Evolutionary conservation across 2,329 filamentous ascomycete species (phyloP), one percentile per base, ranked within the genome.

Genomic region (Ilyonectria sp.): DNA sequence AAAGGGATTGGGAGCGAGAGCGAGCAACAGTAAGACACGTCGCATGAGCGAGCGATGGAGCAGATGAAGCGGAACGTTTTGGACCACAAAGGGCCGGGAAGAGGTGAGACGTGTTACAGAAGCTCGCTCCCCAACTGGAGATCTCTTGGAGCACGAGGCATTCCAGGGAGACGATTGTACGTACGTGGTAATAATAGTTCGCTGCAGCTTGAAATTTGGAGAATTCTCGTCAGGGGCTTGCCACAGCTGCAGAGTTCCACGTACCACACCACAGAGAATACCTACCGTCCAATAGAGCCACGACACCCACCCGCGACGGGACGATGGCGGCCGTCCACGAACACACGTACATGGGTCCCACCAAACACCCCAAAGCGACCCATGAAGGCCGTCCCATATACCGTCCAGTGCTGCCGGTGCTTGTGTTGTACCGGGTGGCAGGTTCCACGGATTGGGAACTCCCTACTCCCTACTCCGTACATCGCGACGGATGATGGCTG

Each of bases 41-140:
- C 52, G 53, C 60, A 55, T 47, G n/a, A 52, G 26, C 54, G 26
- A 33, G 21, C 19, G n/a, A 43, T 21, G 54, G 40, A 46, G 54
- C 21, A 35, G 31, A 17, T 13, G 21, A 19, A 21, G 17, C 35
- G 26, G 21, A 44, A n/a, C 17, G 47, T n/a, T 52, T 52, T 52
- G 7, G 29, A 33, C 19, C 26, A 52, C 17, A 37, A 43, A 11
- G 26, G 44, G 6, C 26, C 26, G 37, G 29, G 29, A 40, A 49
- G 26, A 56, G 7, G 31, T 29, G 40, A 43, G 43, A 37, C 40
- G 60, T 13, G 23, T 43, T 23, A 43, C 40, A 43, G 15, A 17
- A n/a, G 40, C 17, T 43, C n/a, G 15, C 40, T n/a, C 17, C 15
- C 40, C 17, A 17, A n/a, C 40, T 43, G 7, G 15, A n/a, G n/a